Base-by-base conservation (phyloP, 805 yeast genomes). In the Sugiyamaella qingdaonensis region DNA sequence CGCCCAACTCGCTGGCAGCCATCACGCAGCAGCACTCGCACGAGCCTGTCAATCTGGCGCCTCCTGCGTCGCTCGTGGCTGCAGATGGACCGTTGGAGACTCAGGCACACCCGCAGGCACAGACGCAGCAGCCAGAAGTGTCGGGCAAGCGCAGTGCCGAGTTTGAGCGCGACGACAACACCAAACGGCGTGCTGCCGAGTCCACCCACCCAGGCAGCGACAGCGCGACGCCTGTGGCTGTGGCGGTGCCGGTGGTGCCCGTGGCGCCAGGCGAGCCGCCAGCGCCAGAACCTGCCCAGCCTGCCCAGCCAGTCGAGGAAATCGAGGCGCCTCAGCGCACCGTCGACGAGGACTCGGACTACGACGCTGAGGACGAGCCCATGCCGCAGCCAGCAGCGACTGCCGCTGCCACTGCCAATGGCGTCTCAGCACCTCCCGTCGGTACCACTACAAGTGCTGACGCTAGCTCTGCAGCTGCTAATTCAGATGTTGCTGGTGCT, bases 301-400 rank as follows among this genome's bases (percentile, higher is more conserved):
- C 57, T 35, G 44, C 37, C 42, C 34, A 35, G 18, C 29, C 46
- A 7, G 32, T 13, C 3, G 46, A 42, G 14, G 33, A 39, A 13
- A 44, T 57, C 4, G 68, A 65, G 49, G 61, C 63, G 13, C 64
- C 65, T 14, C 66, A 63, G 36, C 65, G 78, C 51, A 65, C 70
- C 52, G 70, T 75, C 19, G 77, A 73, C 49, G 78, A 73, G 54
- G 78, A 75, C 53, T 74, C 72, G 48, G 70, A 75, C 55, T 75
- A 75, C 59, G 80, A 77, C 57, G 77, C 66, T 52, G 66, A 63
- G 2, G 60, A 57, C 36, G 57, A 52, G 24, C 46, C 43, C 5
- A 39, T 4, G 10, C 46, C 46, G 10, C 33, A 19, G 13, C 45
- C 51, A 11, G 37, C 37, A 34, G 37, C 37, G 37, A 4, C 37